Evolutionary conservation across 2,329 filamentous ascomycete genomes (phyloP).

Genomic region (Fusarium pseudoanthophilum): DNA sequence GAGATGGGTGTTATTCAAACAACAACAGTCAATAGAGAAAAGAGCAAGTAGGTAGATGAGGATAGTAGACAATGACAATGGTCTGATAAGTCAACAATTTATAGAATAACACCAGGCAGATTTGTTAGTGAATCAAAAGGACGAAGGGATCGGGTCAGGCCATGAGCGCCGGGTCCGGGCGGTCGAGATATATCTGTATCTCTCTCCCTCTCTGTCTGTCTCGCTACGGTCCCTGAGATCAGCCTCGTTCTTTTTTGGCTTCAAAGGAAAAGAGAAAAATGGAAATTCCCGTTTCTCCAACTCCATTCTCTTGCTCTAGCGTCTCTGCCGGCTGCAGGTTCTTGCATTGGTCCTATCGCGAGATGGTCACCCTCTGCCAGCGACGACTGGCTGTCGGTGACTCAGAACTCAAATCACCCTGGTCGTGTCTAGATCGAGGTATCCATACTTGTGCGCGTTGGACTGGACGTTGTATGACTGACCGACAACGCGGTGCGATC

Average conservation of each 20-base stretch:
- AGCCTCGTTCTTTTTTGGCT: conserved; percentile 28
- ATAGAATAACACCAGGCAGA: conserved; percentile 4
- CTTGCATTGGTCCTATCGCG: conserved; percentile 41
- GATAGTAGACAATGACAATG: neutral
- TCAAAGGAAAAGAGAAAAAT: conserved; percentile 1
- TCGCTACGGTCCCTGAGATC: conserved; percentile 14
- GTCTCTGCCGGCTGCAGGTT: conserved; percentile 25
- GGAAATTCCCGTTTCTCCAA: conserved; percentile 5
- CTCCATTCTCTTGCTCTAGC: conserved; percentile 13
- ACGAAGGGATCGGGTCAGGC: conserved; percentile 12
- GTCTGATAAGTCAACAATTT: conserved; percentile 5
- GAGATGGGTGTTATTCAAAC: neutral
- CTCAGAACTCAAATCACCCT: conserved; percentile 37
- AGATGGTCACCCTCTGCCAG: conserved; percentile 28
- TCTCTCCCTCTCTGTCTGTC: conserved; percentile 45
- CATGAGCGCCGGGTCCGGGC: conserved; percentile 33
- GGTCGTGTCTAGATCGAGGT: conserved; percentile 18
- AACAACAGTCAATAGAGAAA: conserved; percentile 23
- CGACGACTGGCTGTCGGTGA: conserved; percentile 45
- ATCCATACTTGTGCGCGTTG: conserved; percentile 5
- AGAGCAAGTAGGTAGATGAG: neutral
- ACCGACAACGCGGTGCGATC: conserved; percentile 38
- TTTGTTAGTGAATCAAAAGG: conserved; percentile 22
- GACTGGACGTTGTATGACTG: conserved; percentile 34
- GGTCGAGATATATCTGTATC: conserved; percentile 46